Evolutionary conservation across 2,329 filamentous ascomycete genomes (phyloP).

Genomic region (Pseudogymnoascus sp.): DNA sequence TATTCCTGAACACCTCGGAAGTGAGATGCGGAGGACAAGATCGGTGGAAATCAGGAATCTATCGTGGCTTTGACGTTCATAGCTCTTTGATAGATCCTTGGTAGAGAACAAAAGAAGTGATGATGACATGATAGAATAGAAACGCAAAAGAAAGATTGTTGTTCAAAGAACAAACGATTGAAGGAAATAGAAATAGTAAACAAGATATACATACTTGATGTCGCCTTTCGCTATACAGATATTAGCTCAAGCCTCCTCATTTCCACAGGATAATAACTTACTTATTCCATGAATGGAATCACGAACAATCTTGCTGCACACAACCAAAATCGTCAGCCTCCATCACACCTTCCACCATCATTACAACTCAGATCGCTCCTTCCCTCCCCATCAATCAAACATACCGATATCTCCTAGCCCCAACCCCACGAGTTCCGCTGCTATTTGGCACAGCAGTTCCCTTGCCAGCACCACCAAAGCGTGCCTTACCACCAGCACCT

Average conservation of each 20-base stretch:
- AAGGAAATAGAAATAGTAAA: background rate
- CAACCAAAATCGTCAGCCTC: background rate
- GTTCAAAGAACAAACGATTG: background rate
- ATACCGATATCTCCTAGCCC: background rate
- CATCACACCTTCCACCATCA: background rate
- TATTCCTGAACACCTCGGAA: background rate
- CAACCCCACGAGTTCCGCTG: background rate
- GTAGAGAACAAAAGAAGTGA: background rate
- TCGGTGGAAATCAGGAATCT: background rate
- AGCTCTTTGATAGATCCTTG: background rate
- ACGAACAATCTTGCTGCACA: constrained; percentile 38
- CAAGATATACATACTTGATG: constrained; percentile 38
- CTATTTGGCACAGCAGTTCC: background rate
- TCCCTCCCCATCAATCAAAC: background rate
- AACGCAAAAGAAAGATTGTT: background rate
- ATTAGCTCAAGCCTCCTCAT: constrained; percentile 15
- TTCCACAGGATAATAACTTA: constrained; percentile 28
- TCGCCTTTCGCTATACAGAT: constrained; percentile 41
- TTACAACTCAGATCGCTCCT: background rate
- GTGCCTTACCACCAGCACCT: background rate
- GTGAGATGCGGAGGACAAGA: background rate
- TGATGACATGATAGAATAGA: background rate
- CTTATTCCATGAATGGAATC: constrained; percentile 45
- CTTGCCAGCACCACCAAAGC: background rate
- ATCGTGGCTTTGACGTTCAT: background rate